Conservation (phyloP, 2,329 filamentous ascomycete species). For the Colletotrichum euphorbiae region DNA sequence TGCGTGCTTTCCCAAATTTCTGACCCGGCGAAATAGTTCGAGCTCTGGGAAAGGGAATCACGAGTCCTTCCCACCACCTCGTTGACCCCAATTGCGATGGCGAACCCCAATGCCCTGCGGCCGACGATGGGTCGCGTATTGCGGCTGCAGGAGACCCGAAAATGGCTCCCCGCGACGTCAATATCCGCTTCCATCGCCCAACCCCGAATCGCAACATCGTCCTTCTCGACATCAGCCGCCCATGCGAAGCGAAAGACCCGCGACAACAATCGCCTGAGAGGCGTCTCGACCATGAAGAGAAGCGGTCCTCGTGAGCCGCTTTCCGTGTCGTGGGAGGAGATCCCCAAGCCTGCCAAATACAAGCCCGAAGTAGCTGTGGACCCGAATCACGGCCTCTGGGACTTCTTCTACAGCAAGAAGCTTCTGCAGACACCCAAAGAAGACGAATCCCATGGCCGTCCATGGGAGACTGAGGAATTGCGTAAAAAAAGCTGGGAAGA, state of each 20-base stretch:
- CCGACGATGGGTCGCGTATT: conserved; percentile 47
- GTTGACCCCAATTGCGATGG: conserved; percentile 44
- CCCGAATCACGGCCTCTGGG: conserved; percentile 88
- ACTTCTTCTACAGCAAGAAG: conserved; percentile 83
- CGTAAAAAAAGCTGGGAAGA: conserved; percentile 93
- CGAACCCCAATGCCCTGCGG: conserved; percentile 46
- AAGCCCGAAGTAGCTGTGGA: conserved; percentile 71
- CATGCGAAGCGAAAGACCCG: conserved; percentile 65
- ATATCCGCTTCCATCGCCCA: not conserved
- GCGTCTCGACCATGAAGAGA: conserved; percentile 82
- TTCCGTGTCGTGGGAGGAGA: conserved; percentile 75
- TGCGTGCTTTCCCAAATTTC: conserved; percentile 25
- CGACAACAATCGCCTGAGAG: conserved; percentile 84
- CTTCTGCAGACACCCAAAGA: conserved; percentile 79
- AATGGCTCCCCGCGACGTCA: conserved; percentile 18
- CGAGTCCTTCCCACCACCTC: conserved; percentile 26
- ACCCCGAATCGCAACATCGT: conserved; percentile 39
- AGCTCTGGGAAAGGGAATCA: conserved; percentile 27
- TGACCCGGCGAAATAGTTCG: conserved; percentile 34
- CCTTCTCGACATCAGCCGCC: conserved; percentile 67
- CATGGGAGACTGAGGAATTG: conserved; percentile 88
- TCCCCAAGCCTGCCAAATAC: conserved; percentile 79
- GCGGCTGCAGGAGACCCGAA: conserved; percentile 36
- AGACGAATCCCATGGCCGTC: conserved; percentile 78
- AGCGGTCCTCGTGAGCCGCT: conserved; percentile 81